Percentiles rank a stretch among this genome's conserved stretches.
These are phyloP conservation scores for Eucalyptus pumila DNA, from an alignment of 345 rosid species.

Conservation along the genomic window DNA sequence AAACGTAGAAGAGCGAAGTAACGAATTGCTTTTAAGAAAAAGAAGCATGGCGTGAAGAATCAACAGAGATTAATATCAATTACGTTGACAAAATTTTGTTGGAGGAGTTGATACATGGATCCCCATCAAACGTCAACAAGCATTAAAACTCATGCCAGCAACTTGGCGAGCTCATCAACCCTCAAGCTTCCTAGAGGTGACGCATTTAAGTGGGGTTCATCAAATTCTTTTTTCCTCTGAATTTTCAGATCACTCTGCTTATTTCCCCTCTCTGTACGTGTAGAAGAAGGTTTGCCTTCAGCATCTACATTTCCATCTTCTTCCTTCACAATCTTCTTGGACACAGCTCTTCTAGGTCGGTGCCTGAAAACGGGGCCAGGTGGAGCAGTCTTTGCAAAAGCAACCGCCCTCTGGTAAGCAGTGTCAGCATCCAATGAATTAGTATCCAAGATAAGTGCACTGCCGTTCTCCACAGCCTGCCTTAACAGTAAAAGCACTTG, in stretches of 20 bases:
- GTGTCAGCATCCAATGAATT: slow-evolving; percentile 45
- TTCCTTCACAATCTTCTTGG: slow-evolving; percentile 18
- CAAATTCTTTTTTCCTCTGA: slow-evolving; percentile 1
- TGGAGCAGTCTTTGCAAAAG: slow-evolving; percentile 46
- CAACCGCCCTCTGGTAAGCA: slow-evolving; percentile 38
- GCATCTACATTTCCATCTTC: not conserved
- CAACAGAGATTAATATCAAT: not conserved
- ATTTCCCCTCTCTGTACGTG: not conserved
- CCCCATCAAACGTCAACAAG: not conserved
- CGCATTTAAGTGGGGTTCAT: slow-evolving; percentile 11
- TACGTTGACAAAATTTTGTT: not conserved
- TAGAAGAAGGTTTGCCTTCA: not conserved
- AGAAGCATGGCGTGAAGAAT: not conserved
- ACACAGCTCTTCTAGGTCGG: slow-evolving; percentile 13
- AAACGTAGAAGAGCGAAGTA: not conserved
- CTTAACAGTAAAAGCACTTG: slow-evolving; percentile 36
- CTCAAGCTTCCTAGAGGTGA: slow-evolving; percentile 47
- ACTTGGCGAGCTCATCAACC: slow-evolving; percentile 85
- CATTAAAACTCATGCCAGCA: slow-evolving; percentile 26
- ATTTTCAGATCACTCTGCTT: slow-evolving; percentile 7
- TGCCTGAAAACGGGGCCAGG: slow-evolving; percentile 47
- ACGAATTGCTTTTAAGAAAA: not conserved
- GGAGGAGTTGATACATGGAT: not conserved
- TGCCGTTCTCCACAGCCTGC: slow-evolving; percentile 66
- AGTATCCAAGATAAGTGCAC: slow-evolving; percentile 42